Conservation (phyloP, 805 yeast species). For the Alloascoidea hylecoeti region DNA sequence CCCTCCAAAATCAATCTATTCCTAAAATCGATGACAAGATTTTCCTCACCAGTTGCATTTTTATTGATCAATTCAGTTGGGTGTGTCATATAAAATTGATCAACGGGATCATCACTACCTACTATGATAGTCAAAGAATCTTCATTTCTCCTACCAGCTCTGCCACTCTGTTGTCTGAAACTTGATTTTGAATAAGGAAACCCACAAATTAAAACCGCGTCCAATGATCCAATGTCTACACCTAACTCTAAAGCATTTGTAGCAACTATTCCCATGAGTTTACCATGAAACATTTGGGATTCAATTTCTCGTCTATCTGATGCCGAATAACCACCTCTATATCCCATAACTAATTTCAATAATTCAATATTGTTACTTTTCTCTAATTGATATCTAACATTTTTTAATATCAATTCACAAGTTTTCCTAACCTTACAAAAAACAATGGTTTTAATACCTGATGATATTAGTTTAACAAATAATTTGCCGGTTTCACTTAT, state of each 20-base stretch:
- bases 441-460: slow-evolving; percentile 68
- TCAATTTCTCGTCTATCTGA: slow-evolving; percentile 81
- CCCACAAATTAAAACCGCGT: slow-evolving; percentile 85
- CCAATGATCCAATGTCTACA: slow-evolving; percentile 85
- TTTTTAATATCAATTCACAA: slow-evolving; percentile 82
- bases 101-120: slow-evolving; percentile 73
- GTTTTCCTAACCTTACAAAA: slow-evolving; percentile 79
- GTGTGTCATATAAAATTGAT: slow-evolving; percentile 67
- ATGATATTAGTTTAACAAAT: slow-evolving; percentile 46
- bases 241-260: slow-evolving; percentile 95
- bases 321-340: slow-evolving; percentile 90
- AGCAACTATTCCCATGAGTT: slow-evolving; percentile 74
- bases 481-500: slow-evolving; percentile 67
- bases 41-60: slow-evolving; percentile 46
- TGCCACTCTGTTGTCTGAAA: slow-evolving; percentile 90
- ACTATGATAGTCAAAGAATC: slow-evolving; percentile 81
- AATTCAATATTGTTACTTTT: slow-evolving; percentile 26
- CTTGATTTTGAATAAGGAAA: slow-evolving; percentile 82
- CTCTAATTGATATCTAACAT: slow-evolving; percentile 43
- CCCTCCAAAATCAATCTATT: slow-evolving; percentile 54
- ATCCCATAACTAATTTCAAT: slow-evolving; percentile 63
- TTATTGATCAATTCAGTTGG: slow-evolving; percentile 41
- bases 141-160: slow-evolving; percentile 79
- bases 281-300: slow-evolving; percentile 79
- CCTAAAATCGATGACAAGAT: slow-evolving; percentile 43